Evolutionary conservation across 108 stramenopile species (phyloP), one percentile per base, ranked within the genome.

Genomic region (Conticribra guillardii): DNA sequence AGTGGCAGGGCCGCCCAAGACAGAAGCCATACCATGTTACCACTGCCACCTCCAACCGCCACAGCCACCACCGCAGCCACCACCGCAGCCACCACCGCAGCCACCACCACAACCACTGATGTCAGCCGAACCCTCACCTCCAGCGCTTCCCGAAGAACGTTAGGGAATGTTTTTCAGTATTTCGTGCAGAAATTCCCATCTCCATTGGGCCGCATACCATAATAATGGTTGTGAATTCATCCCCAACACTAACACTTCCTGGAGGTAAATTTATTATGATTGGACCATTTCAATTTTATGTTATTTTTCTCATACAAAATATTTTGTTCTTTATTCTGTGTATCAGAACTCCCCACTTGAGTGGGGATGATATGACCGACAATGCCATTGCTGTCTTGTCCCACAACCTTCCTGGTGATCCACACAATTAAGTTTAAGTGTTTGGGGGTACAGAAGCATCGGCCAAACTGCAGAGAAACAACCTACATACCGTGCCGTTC

Each of bases 171-270:
- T 79, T 50, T 14, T 79, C 55, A 54, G 69, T 2, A 71, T 79
- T 34, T 70, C 81, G 5, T 69, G 76, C 58, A 89, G 92, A 23
- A 94, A 91, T 64, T 60, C 88, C 7, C 79, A 81, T 63, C 54
- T 87, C 19, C 74, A 87, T 27, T 94, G 93, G 93, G 84, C 89
- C 16, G 31, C 88, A 46, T 90, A 87, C 54, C 37, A 75, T 9
- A 79, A 76, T 27, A 19, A 3, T 22, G 63, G 49, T 7, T 21
- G 68, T 2, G 60, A 74, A 26, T 85, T 85, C 45, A 52, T 27
- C 26, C 88, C 89, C 32, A 57, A n/a, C n/a, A n/a, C n/a, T n/a
- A n/a, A 59, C 21, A 47, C 82, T 16, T 89, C 86, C 60, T 93
- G 92, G 92, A 75, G 82, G 79, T 88, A 64, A n/a, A n/a, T n/a